Base-by-base conservation (phyloP, 23 red algal genomes). In the Agarophyton chilense region DNA sequence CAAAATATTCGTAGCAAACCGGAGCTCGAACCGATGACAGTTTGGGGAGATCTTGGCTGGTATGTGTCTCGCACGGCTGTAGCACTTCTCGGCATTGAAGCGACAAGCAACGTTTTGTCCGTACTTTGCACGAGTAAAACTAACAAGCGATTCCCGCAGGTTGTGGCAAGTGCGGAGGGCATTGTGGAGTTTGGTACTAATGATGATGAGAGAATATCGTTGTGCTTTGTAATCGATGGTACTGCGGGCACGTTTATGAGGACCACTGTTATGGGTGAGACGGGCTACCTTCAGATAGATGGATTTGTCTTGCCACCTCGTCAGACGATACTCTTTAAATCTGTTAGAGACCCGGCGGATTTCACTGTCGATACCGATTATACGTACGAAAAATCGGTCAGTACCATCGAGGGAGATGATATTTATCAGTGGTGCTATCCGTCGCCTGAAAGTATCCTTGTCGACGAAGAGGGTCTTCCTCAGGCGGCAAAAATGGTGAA, bases 21-120 rank as follows among this genome's bases (percentile, higher is more conserved):
- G 34, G 71, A 67, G 24, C 56, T 96, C n/a, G 94, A 96, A 53
- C 94, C 94, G 8, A 62, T 72, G 76, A 81, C 78, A 0, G 43
- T 81, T 22, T 64, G 85, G 33, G 94, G 94, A 42, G 94, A 96
- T 81, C 76, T 96, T 45, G 94, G 94, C 47, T 92, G 84, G 89
- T 96, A 87, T 63, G 57, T 50, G 2, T 58, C 67, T 26, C 60
- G 72, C 38, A 21, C 72, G 12, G 91, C 82, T 36, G 54, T 84
- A 12, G 52, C 76, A 12, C 67, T 74, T 39, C 77, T 86, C 1
- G 91, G 91, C 11, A 14, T 70, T 70, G 64, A 70, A 4, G 34
- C 19, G 4, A 52, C 70, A 2, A 43, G 61, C 18, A 57, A 72
- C 12, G 43, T 87, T 2, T 26, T 79, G 6, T 81, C 55, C 11